Evolutionary conservation across 495 filamentous ascomycete genomes (phyloP).

Genomic region (Neurospora sp.): DNA sequence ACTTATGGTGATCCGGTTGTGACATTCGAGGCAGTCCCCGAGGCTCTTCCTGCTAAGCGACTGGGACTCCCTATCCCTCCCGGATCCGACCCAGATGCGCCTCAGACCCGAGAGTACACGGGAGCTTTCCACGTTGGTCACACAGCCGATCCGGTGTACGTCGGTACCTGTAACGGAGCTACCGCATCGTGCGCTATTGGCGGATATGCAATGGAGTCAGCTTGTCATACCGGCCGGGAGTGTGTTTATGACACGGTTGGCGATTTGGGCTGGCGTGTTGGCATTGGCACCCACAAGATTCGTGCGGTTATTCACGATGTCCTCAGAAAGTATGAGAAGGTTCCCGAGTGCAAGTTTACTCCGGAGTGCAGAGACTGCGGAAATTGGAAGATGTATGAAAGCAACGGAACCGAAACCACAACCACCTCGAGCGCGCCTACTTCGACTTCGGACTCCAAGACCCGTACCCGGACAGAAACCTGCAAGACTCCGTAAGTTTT

Average conservation of each 20-base stretch:
- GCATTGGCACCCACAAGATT: slow-evolving; percentile 78
- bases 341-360: slow-evolving; percentile 59
- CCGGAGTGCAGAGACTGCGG: slow-evolving; percentile 83
- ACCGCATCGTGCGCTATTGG: slow-evolving; percentile 79
- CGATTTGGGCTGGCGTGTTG: slow-evolving; percentile 83
- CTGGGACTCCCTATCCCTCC: slow-evolving; percentile 84
- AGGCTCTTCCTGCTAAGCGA: slow-evolving; percentile 76
- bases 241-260: slow-evolving; percentile 87
- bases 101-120: slow-evolving; percentile 59
- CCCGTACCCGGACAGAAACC: slow-evolving; percentile 64
- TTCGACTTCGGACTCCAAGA: slow-evolving; percentile 39
- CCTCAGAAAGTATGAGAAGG: slow-evolving; percentile 65
- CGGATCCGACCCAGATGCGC: slow-evolving; percentile 54
- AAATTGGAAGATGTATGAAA: slow-evolving; percentile 87
- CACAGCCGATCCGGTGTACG: slow-evolving; percentile 89
- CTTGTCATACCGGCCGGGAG: slow-evolving; percentile 78
- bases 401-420: slow-evolving; percentile 70
- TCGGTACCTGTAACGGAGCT: slow-evolving; percentile 86
- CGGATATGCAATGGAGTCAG: slow-evolving; percentile 89
- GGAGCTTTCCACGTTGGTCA: slow-evolving; percentile 91
- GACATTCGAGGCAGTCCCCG: slow-evolving; percentile 83
- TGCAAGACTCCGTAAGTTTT: slow-evolving; percentile 61
- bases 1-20: slow-evolving; percentile 83
- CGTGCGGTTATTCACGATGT: slow-evolving; percentile 76
- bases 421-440: slow-evolving; percentile 50